Conservation (phyloP, 257 asterid genomes). For the Ehretia macrophylla region DNA sequence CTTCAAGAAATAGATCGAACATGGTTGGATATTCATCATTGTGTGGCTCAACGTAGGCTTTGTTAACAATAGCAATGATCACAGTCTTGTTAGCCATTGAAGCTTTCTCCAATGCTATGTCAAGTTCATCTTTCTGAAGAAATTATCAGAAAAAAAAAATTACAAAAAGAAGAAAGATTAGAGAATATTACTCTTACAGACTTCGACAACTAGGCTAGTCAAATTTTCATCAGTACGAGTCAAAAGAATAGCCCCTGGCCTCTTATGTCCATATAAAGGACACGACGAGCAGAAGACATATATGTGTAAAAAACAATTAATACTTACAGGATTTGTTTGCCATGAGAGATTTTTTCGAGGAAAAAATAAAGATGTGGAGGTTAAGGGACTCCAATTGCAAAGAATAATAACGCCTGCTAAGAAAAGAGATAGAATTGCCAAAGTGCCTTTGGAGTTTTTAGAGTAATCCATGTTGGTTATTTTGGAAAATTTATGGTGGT, state of each 20-base stretch:
- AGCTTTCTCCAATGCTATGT: slow-evolving; percentile 41
- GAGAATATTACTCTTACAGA: too few relatives aligned
- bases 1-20: slow-evolving; percentile 76
- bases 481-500: not conserved
- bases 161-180: not conserved
- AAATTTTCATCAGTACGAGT: too few relatives aligned
- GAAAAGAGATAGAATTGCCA: slow-evolving; percentile 28
- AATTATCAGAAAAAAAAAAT: not conserved
- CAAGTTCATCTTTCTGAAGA: slow-evolving; percentile 28
- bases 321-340: slow-evolving; percentile 18
- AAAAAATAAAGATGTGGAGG: slow-evolving; percentile 3
- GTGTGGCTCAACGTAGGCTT: slow-evolving; percentile 58
- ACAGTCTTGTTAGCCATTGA: slow-evolving; percentile 55
- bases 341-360: not conserved
- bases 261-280: too few relatives aligned
- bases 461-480: slow-evolving; percentile 25
- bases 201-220: not conserved
- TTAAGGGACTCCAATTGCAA: slow-evolving; percentile 22
- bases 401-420: slow-evolving; percentile 23
- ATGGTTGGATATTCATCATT: slow-evolving; percentile 43
- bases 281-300: not conserved
- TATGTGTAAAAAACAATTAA: not conserved
- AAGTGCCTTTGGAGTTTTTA: slow-evolving; percentile 27
- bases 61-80: slow-evolving; percentile 53
- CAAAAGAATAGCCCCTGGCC: too few relatives aligned